These are phyloP conservation scores for Nitzschia inconspicua DNA, from an alignment of 108 stramenopile species.

Conservation along the genomic window DNA sequence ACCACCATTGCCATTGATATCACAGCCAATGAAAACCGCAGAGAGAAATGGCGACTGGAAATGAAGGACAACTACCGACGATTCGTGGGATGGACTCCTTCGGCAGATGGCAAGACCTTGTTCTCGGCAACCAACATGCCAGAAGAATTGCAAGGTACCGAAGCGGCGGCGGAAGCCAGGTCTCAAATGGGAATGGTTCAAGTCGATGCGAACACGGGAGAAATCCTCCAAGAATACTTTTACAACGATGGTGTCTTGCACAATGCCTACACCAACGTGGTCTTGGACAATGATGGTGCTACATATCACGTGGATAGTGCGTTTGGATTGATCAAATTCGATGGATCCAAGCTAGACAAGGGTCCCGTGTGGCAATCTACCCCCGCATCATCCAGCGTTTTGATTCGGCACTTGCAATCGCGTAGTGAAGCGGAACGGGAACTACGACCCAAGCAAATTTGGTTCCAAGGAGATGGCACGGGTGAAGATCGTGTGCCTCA, in stretches of 20 bases:
- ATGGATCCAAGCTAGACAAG: neutral
- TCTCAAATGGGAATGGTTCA: slow-evolving; percentile 13
- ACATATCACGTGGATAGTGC: slow-evolving; percentile 5
- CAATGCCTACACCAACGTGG: slow-evolving; percentile 9
- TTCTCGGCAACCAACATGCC: neutral
- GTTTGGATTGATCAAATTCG: slow-evolving; percentile 6
- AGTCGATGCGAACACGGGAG: neutral
- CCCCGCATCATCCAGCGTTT: too few relatives aligned
- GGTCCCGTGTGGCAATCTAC: slow-evolving; percentile 4
- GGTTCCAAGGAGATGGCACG: neutral
- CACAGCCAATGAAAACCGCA: neutral
- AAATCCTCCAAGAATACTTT: neutral
- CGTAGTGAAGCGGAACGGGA: neutral
- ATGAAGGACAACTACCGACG: neutral
- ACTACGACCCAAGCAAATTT: neutral
- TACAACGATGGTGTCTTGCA: neutral
- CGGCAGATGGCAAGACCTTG: slow-evolving; percentile 2
- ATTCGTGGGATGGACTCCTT: slow-evolving; percentile 1
- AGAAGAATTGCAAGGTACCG: neutral
- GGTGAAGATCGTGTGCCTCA: neutral
- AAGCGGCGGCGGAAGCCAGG: too few relatives aligned
- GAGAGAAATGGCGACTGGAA: neutral
- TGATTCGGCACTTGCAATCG: too few relatives aligned
- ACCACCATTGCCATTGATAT: neutral
- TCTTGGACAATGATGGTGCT: neutral